Conservation (phyloP, 306 rosid genomes). For the Senna siamea region DNA sequence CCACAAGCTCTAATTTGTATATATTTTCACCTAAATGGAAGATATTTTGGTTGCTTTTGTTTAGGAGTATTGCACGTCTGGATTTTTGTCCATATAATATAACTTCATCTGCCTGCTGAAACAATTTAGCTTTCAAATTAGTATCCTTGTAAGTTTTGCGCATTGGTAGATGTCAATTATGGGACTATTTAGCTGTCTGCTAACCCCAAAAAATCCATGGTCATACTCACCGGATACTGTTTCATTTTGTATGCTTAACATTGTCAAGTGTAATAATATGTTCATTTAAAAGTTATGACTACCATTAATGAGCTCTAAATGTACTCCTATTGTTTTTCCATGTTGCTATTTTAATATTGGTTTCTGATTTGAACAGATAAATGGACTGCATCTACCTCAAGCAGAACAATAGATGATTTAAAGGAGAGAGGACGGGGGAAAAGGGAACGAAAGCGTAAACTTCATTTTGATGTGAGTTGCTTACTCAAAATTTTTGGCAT, state of each 20-base stretch:
- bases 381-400: constrained; percentile 58
- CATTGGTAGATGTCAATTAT: constrained; percentile 33
- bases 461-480: constrained; percentile 69
- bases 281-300: constrained; percentile 23
- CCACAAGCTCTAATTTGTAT: constrained; percentile 5
- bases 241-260: constrained; percentile 3
- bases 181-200: background rate
- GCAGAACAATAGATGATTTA: constrained; percentile 50
- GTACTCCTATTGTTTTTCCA: constrained; percentile 6
- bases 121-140: background rate
- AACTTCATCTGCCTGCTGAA: background rate
- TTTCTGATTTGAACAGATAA: constrained; percentile 55
- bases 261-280: constrained; percentile 1
- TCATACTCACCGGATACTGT: constrained; percentile 1
- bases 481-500: constrained; percentile 25
- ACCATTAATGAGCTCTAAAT: background rate
- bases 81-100: constrained; percentile 28
- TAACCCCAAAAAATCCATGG: constrained; percentile 10
- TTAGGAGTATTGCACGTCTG: constrained; percentile 13
- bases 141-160: constrained; percentile 20
- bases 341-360: constrained; percentile 6
- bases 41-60: constrained; percentile 12
- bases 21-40: constrained; percentile 13
- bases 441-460: constrained; percentile 70
- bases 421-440: constrained; percentile 65